Evolutionary conservation across 352 stramenopile species (phyloP), one percentile per base, ranked within the genome.

Genomic region (Pythium guiyangense): DNA sequence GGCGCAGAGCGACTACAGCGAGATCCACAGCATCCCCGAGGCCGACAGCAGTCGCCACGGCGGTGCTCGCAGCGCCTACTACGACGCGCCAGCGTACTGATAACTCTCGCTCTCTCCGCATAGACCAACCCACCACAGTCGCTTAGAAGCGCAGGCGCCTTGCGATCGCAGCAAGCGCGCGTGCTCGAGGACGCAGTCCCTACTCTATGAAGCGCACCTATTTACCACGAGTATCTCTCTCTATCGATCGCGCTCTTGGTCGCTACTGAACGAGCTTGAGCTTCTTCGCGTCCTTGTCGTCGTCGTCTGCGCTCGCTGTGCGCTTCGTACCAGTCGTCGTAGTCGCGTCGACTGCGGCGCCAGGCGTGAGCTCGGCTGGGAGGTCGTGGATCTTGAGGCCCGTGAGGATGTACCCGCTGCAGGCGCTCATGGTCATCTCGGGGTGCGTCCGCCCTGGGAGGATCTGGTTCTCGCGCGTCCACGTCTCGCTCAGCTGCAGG

Each of bases 401-500:
- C 6, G 88, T 97, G 18, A 99, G 71, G 34, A 99, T 70, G 64
- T 97, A 99, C 17, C 96, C 94, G 47, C 94, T 97, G 71, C 90
- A 97, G 51, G 96, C 94, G 64, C 84, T 97, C 91, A 99, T 99
- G 62, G 83, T 97, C 96, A 98, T 99, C 57, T 93, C 87, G 0
- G 96, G 96, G 74, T 98, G 96, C 31, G 94, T 99, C 15, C 94
- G 80, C 15, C 91, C 90, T 6, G 92, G 90, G n/a, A 98, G 56
- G 17, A 94, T 86, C 71, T 99, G 94, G 72, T 98, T 96, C 68
- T 98, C 93, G 35, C 96, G 87, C 50, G 94, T 97, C 92, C 93
- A 99, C 15, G 91, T 98, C 65, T 98, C 93, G 46, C 86, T 98
- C 20, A 99, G 63, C 54, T 97, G 91, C 27, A 99, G 64, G 54